Percentiles rank a stretch among this genome's conserved stretches.
phyloP scores from a whole-genome alignment of 805 yeast genomes.

The Nematodospora valgi region DNA sequence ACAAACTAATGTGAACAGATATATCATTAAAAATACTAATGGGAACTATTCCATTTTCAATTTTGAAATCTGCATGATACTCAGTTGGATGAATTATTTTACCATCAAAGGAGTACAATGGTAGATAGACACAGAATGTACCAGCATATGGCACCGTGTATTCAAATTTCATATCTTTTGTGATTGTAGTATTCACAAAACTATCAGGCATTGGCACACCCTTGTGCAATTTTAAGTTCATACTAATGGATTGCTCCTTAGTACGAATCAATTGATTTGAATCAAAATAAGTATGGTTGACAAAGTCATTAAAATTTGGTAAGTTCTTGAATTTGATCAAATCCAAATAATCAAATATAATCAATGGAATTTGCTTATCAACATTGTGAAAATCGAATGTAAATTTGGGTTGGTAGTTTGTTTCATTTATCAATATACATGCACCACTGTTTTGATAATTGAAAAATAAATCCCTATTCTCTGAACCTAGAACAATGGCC shows the following conservation, averaged over 20 bases:
- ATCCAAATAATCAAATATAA: slow-evolving; percentile 9
- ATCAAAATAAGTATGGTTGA: slow-evolving; percentile 10
- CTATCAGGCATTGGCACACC: slow-evolving; percentile 5
- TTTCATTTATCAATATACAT: slow-evolving; percentile 8
- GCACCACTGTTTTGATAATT: slow-evolving; percentile 10
- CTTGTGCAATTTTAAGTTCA: slow-evolving; percentile 1
- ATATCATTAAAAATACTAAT: slow-evolving; percentile 3
- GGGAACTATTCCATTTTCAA: slow-evolving; percentile 8
- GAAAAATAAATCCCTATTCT: slow-evolving; percentile 5
- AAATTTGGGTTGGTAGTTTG: slow-evolving; percentile 1
- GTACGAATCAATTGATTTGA: neutral
- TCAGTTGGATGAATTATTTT: slow-evolving; percentile 3
- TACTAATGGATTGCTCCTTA: neutral
- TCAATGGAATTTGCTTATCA: slow-evolving; percentile 5
- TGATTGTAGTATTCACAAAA: slow-evolving; percentile 1
- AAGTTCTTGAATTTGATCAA: slow-evolving; percentile 7
- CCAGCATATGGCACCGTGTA: slow-evolving; percentile 5
- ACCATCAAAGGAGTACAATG: slow-evolving; percentile 5
- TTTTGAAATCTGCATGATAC: slow-evolving; percentile 7
- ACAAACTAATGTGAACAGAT: slow-evolving; percentile 4
- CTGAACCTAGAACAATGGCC: too few relatives aligned
- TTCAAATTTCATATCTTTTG: slow-evolving; percentile 1
- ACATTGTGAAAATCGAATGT: slow-evolving; percentile 3
- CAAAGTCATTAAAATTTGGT: slow-evolving; percentile 11
- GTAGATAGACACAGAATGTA: slow-evolving; percentile 9